Evolutionary conservation across 305 asterid species (phyloP), one percentile per base, ranked within the genome.

Genomic region (Fraxinus albicans): DNA sequence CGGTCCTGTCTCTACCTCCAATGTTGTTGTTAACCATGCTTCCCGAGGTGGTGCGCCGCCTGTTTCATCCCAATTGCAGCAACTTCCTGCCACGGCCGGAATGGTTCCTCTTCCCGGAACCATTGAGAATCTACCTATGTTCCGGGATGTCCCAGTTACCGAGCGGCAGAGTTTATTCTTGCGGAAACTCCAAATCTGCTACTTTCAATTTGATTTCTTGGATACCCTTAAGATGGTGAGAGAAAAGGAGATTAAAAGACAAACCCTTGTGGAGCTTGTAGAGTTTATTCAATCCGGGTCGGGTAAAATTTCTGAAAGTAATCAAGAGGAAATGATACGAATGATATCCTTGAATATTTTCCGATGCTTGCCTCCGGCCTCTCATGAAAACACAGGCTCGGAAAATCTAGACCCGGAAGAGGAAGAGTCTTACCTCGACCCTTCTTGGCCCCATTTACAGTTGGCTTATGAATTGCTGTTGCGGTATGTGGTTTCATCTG

Each of bases 401-500:
- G 97, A 92, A 84, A 83, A 42, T 72, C 35, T 82, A 35, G 98
- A 94, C 23, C 85, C 91, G 2, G 97, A 95, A 10, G 98, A 93
- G 77, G 97, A 94, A 78, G 97, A 95, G 5, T 92, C 93, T 1
- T 92, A 81, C 85, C 87, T 93, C 0, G 98, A 93, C 73, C 97
- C 97, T 15, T 84, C 95, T 0, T 95, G 99, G 99, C 93, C 92
- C 17, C 99, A 95, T 88, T 86, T 95, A 36, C 97, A 94, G 83
- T 90, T 90, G 25, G 90, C 90, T 7, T 94, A 93, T 17, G 99
- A 95, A 73, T 86, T 95, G 84, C 91, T 95, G 1, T 60, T 94
- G 88, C 89, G 97, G 19, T 95, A 95, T 31, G 91, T 95, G 31
- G 97, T 93, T 19, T 88, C 97, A 0, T 55, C 94, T 0, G 97